A percentile compares a stretch with the other conserved stretches of the same genome.
These are phyloP conservation scores for Ceratobasidium papillatum DNA, from an alignment of 1,284 basidiomycete species.

Conservation along the genomic window DNA sequence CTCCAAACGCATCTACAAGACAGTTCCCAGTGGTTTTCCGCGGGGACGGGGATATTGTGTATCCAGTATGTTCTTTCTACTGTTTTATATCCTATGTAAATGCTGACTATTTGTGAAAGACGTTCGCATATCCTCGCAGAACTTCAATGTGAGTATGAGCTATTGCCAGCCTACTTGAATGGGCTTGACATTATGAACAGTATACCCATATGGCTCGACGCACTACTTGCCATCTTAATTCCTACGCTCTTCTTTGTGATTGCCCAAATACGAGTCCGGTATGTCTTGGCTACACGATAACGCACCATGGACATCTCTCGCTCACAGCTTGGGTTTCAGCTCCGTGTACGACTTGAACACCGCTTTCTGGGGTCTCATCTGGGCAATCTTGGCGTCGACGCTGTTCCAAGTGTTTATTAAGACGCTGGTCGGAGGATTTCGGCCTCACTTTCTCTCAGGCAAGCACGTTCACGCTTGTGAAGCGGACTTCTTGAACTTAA, in stretches of 20 bases:
- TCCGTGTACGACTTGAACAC: constrained; percentile 41
- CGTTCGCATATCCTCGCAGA: constrained; percentile 38
- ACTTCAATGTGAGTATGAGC: constrained; percentile 29
- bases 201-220: constrained; percentile 41
- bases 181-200: background rate
- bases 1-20: constrained; percentile 31
- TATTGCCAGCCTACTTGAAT: background rate
- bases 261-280: constrained; percentile 41
- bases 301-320: background rate
- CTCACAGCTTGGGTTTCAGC: background rate
- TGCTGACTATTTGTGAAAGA: background rate
- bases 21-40: constrained; percentile 35
- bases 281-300: background rate
- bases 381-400: constrained; percentile 37
- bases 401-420: constrained; percentile 42
- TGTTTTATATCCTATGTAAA: background rate
- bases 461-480: background rate
- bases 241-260: constrained; percentile 38
- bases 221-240: constrained; percentile 33
- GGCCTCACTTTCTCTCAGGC: constrained; percentile 37
- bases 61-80: background rate
- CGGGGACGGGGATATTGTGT: constrained; percentile 28
- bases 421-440: constrained; percentile 40
- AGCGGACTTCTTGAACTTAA: background rate
- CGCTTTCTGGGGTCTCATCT: constrained; percentile 41